Evolutionary conservation across 495 filamentous ascomycete genomes (phyloP).

Genomic region (Penicillium riverlandense): DNA sequence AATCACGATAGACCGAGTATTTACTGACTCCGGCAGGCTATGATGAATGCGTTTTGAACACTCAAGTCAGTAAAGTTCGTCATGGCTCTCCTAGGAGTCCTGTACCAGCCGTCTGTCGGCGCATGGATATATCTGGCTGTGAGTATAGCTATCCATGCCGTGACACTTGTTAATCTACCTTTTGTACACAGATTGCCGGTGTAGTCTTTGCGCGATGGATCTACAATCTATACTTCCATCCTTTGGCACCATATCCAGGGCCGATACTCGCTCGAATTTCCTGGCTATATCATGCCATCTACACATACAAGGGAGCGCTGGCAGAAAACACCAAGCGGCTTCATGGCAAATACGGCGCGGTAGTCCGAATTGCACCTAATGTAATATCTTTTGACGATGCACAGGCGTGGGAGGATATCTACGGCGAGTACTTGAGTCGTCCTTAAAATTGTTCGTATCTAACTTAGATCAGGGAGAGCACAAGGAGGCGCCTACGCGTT

Average conservation of each 20-base stretch:
- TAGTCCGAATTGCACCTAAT: not conserved
- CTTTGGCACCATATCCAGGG: conserved; percentile 31
- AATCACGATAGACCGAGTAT: too few relatives aligned
- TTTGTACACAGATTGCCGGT: not conserved
- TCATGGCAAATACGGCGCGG: not conserved
- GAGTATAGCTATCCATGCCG: too few relatives aligned
- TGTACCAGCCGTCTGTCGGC: too few relatives aligned
- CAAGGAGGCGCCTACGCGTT: not conserved
- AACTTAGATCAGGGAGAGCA: not conserved
- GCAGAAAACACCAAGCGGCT: not conserved
- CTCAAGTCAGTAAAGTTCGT: too few relatives aligned
- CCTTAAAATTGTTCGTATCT: not conserved
- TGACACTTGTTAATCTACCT: too few relatives aligned
- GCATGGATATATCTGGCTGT: too few relatives aligned
- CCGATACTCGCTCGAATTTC: conserved; percentile 17
- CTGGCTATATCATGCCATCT: not conserved
- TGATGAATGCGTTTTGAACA: too few relatives aligned
- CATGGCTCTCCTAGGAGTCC: too few relatives aligned
- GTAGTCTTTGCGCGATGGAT: not conserved
- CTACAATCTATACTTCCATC: conserved; percentile 31
- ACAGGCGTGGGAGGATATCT: conserved; percentile 1
- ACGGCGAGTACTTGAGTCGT: not conserved
- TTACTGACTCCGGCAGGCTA: too few relatives aligned
- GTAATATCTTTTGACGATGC: not conserved
- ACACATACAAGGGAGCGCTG: not conserved